Percentiles rank a stretch among this genome's conserved stretches.
Conservation (phyloP, 2,329 filamentous ascomycete species). For the Ceratocystis destructans region DNA sequence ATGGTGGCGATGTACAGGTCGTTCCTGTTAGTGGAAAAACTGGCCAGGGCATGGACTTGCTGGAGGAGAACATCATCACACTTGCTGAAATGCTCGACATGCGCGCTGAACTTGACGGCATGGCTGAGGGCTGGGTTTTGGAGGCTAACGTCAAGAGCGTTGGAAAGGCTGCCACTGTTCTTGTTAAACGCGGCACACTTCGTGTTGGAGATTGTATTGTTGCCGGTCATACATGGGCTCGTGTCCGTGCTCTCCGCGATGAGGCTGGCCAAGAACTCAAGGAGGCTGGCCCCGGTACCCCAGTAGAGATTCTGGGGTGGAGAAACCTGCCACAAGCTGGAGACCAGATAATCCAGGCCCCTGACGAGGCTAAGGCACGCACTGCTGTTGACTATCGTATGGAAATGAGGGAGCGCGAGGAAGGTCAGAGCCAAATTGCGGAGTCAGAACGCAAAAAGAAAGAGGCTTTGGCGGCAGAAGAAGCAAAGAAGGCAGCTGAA, state of each 20-base stretch:
- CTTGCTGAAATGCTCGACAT: constrained; percentile 84
- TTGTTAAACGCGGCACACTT: constrained; percentile 78
- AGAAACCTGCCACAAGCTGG: constrained; percentile 68
- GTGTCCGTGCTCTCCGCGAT: constrained; percentile 70
- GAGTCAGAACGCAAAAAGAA: constrained; percentile 53
- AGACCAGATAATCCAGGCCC: constrained; percentile 72
- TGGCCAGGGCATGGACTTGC: constrained; percentile 74
- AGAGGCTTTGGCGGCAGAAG: constrained; percentile 35
- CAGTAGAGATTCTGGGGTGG: constrained; percentile 93
- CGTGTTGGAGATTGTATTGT: constrained; percentile 69
- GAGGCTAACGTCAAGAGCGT: constrained; percentile 78
- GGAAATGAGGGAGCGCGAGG: constrained; percentile 55
- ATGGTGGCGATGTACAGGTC: constrained; percentile 84
- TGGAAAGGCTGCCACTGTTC: constrained; percentile 75
- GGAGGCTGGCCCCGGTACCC: constrained; percentile 72
- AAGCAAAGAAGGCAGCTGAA: constrained; percentile 27
- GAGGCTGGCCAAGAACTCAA: constrained; percentile 61
- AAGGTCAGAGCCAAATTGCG: constrained; percentile 69
- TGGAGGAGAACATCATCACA: constrained; percentile 81
- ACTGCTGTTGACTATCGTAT: constrained; percentile 62
- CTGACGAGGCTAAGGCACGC: constrained; percentile 64
- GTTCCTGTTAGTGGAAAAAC: constrained; percentile 89
- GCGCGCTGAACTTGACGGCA: constrained; percentile 61
- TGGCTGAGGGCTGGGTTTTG: constrained; percentile 84
- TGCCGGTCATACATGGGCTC: constrained; percentile 77